Evolutionary conservation across 805 yeast species (phyloP).

Genomic region (Starmerella riodocensis): DNA sequence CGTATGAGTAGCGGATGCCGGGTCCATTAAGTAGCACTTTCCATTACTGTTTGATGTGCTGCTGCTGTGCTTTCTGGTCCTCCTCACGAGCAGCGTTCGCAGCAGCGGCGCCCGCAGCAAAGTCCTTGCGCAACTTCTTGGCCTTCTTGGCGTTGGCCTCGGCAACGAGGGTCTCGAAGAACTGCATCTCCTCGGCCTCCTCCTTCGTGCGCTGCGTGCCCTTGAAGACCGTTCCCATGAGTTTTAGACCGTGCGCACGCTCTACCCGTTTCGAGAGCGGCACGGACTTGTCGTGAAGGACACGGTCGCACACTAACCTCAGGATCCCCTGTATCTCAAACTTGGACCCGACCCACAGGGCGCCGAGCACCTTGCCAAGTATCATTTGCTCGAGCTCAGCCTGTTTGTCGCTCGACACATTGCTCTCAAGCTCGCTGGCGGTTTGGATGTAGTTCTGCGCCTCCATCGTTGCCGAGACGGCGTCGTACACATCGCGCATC

Average conservation of each 20-base stretch:
- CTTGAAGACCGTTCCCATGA: constrained; percentile 58
- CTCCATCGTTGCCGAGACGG: constrained; percentile 72
- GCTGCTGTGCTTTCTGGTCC: not conserved
- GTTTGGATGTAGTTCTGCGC: constrained; percentile 71
- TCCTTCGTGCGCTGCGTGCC: constrained; percentile 61
- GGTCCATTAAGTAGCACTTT: too few relatives aligned
- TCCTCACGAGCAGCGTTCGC: constrained; percentile 6
- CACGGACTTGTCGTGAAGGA: constrained; percentile 56
- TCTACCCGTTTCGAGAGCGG: constrained; percentile 46
- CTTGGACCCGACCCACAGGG: constrained; percentile 90
- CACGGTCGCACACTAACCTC: constrained; percentile 68
- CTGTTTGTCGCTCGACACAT: constrained; percentile 43
- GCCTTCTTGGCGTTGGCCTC: constrained; percentile 58
- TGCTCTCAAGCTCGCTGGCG: constrained; percentile 59
- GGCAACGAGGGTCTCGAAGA: constrained; percentile 85
- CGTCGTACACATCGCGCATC: constrained; percentile 70
- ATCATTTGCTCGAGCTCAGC: constrained; percentile 70
- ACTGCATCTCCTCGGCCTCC: constrained; percentile 80
- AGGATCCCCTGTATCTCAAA: constrained; percentile 71
- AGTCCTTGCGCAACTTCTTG: constrained; percentile 32
- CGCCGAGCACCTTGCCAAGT: constrained; percentile 80
- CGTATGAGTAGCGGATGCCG: too few relatives aligned
- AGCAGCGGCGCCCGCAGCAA: constrained; percentile 11
- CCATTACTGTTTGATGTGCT: not conserved
- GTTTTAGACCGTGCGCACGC: constrained; percentile 67